Evolutionary conservation across 306 rosid genomes (phyloP).

Genomic region (Styphnolobium japonicum): DNA sequence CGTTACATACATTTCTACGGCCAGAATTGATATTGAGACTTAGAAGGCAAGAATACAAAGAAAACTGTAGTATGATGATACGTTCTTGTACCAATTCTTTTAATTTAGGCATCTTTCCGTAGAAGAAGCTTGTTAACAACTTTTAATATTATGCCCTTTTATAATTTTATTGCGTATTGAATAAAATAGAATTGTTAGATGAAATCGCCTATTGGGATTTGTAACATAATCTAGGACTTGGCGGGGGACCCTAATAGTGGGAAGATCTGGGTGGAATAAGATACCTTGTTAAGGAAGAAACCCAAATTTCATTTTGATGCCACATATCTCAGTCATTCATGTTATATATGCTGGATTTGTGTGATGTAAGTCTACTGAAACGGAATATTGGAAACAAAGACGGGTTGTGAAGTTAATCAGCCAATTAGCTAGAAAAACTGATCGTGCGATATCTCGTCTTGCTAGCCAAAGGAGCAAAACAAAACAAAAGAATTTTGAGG

Average conservation of each 20-base stretch:
- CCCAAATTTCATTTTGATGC: no score
- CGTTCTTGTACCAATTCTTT: neutral
- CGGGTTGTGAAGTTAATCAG: neutral
- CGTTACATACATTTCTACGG: no score
- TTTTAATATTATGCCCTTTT: no score
- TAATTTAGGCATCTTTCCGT: neutral
- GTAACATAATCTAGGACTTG: neutral
- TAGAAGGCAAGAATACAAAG: no score
- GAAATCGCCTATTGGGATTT: neutral
- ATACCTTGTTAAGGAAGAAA: no score
- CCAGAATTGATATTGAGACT: no score
- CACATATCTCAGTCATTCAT: no score
- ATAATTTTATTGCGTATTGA: neutral
- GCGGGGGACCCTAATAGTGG: no score
- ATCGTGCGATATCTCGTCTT: neutral
- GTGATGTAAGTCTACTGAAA: conserved; percentile 29
- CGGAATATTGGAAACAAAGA: neutral
- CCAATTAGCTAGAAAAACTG: neutral
- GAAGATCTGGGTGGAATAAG: no score
- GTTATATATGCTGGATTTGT: neutral
- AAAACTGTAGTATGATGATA: no score
- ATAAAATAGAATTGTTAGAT: neutral
- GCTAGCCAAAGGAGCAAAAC: neutral
- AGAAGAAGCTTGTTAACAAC: neutral
- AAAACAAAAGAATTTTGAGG: neutral